Percentiles rank a stretch among this genome's conserved stretches.
phyloP scores from a whole-genome alignment of 2,329 filamentous ascomycete genomes.

The Aspergillus clavatus region DNA sequence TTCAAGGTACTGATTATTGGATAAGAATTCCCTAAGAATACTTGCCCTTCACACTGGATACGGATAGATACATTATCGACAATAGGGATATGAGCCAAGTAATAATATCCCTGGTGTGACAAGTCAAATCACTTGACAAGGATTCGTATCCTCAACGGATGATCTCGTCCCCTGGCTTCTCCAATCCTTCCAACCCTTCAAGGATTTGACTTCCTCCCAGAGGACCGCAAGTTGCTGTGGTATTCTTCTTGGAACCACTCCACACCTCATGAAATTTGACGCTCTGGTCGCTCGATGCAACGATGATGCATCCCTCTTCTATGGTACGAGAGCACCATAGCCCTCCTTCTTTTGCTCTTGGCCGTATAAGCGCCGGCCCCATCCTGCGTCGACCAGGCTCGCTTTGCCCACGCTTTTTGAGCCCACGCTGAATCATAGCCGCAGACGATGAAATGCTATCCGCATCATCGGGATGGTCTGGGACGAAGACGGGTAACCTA shows the following conservation, averaged over 20 bases:
- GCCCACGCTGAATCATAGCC: conserved; percentile 5
- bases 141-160: conserved; percentile 54
- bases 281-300: conserved; percentile 85
- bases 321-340: conserved; percentile 53
- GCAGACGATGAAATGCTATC: conserved; percentile 11
- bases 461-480: conserved; percentile 8
- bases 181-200: conserved; percentile 74
- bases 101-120: not conserved
- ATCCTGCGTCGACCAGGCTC: conserved; percentile 10
- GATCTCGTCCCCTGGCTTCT: conserved; percentile 51
- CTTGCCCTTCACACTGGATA: not conserved
- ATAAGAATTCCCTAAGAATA: not conserved
- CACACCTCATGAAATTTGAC: conserved; percentile 96
- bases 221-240: conserved; percentile 53
- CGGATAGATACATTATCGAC: not conserved
- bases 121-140: too few species aligned
- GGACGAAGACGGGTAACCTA: conserved; percentile 43
- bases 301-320: conserved; percentile 78
- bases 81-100: not conserved
- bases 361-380: conserved; percentile 22
- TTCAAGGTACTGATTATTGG: too few species aligned
- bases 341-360: conserved; percentile 48
- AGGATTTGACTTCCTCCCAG: conserved; percentile 81
- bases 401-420: conserved; percentile 2
- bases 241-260: conserved; percentile 58